Base-by-base conservation (phyloP, 2,329 filamentous ascomycete genomes). In the Raffaelea arxii region DNA sequence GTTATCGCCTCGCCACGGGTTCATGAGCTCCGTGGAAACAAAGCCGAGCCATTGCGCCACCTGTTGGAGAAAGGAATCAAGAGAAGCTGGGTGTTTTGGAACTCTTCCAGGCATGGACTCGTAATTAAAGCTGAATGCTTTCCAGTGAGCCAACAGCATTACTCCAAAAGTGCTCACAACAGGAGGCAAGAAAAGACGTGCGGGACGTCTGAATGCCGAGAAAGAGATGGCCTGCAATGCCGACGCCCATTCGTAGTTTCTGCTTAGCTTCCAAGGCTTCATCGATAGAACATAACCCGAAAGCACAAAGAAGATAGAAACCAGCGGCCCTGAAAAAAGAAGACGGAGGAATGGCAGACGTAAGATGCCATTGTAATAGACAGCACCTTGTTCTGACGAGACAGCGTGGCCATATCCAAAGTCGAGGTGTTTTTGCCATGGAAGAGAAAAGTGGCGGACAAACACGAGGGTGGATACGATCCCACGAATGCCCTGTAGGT, bases 391-490 rank as follows among this genome's bases (percentile, higher is more conserved):
- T 16, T 30, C 27, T 16, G 27, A 30, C 9, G 9, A 16, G 27
- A 30, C 27, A 30, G 27, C 9, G 27, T 30, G 16, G 9, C 27
- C 27, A 16, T 30, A 30, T 30, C 27, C 27, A 16, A 9, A 30
- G 27, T 30, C 27, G 9, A 30, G 27, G 16, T 30, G 27, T 9
- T 9, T 9, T 30, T 30, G 27, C 27, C 27, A 30, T 16, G 27
- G 27, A 16, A 30, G 27, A 30, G 27, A 30, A 30, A 30, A 30
- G 16, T 30, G 27, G 27, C 27, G 27, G 27, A 30, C 27, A 16
- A 82, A 84, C 12, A 84, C 80, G 23, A 83, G 58, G 24, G 84
- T 67, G 4, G 80, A 77, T 4, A 80, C 80, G 51, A 84, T 80
- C 2, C 80, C 80, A 56, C 80, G 65, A 11, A 84, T 63, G 7